Evolutionary conservation across 106 monocot species (phyloP).

Genomic region (Apostasia ramifera): DNA sequence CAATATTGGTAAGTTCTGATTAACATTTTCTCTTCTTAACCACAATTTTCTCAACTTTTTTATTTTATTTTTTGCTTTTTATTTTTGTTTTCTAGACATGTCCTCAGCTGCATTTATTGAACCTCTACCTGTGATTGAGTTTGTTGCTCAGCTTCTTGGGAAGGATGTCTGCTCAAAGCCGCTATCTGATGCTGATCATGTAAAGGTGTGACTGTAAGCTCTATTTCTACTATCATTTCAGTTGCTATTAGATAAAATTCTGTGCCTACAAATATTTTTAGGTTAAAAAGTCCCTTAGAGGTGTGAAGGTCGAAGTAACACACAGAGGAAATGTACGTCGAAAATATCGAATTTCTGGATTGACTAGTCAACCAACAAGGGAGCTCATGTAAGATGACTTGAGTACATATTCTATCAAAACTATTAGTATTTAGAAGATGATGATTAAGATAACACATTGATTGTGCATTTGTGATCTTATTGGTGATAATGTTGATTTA

Average conservation of each 20-base stretch:
- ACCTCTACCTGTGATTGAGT: conserved; percentile 75
- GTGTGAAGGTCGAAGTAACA: conserved; percentile 85
- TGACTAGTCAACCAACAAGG: conserved; percentile 73
- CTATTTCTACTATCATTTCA: not conserved
- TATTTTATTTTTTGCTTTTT: not conserved
- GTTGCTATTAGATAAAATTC: not conserved
- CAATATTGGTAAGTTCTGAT: conserved; percentile 54
- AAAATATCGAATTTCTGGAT: conserved; percentile 77
- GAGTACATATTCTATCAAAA: not conserved
- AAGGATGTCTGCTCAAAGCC: conserved; percentile 64
- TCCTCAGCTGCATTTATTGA: conserved; percentile 86
- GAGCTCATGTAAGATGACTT: conserved; percentile 58
- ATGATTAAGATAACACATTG: too few relatives aligned
- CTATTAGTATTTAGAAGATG: too few relatives aligned
- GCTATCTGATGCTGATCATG: conserved; percentile 79
- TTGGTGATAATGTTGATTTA: too few relatives aligned
- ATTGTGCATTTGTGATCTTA: too few relatives aligned
- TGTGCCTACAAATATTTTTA: conserved; percentile 12
- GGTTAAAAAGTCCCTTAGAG: conserved; percentile 82
- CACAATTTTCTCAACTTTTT: not conserved
- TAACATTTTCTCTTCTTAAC: not conserved
- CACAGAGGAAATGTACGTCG: conserved; percentile 74
- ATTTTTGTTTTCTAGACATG: conserved; percentile 48
- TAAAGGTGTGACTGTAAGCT: conserved; percentile 45
- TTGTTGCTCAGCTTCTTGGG: conserved; percentile 57